Conservation (phyloP, 768 basidiomycete genomes). For the Neoboletus subvelutipes region DNA sequence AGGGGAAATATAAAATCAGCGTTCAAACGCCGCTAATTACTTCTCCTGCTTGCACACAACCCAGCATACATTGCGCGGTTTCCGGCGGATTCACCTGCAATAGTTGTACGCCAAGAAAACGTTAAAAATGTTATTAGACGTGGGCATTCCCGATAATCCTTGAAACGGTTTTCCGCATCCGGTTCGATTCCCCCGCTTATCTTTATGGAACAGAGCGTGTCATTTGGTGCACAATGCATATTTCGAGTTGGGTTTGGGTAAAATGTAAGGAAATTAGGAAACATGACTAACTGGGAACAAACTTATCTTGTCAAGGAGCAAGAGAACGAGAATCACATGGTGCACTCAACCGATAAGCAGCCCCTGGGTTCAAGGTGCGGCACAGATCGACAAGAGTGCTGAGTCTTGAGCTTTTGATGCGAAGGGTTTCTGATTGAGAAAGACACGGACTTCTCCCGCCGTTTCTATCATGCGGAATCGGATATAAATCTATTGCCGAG, state of each 20-base stretch:
- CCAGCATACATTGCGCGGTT: neutral
- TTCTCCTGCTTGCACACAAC: neutral
- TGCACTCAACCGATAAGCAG: too few relatives aligned
- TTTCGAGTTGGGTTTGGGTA: neutral
- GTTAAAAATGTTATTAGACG: neutral
- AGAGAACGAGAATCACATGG: neutral
- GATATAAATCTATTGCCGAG: neutral
- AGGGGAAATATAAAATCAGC: constrained; percentile 11
- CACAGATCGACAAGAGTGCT: neutral
- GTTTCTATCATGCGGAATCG: neutral
- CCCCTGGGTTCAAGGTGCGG: neutral
- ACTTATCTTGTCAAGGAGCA: neutral
- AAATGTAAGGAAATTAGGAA: neutral
- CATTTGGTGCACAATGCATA: neutral
- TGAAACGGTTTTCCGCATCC: neutral
- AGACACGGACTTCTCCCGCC: neutral
- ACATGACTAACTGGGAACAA: neutral
- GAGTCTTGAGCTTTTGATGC: neutral
- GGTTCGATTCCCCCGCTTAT: too few relatives aligned
- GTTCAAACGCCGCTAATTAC: neutral
- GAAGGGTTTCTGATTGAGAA: neutral
- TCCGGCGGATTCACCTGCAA: neutral
- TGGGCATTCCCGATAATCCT: neutral
- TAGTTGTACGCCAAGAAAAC: neutral
- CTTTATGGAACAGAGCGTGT: neutral